These are phyloP conservation scores for Blastobotrys robertii DNA, from an alignment of 805 yeast species.

Conservation along the genomic window DNA sequence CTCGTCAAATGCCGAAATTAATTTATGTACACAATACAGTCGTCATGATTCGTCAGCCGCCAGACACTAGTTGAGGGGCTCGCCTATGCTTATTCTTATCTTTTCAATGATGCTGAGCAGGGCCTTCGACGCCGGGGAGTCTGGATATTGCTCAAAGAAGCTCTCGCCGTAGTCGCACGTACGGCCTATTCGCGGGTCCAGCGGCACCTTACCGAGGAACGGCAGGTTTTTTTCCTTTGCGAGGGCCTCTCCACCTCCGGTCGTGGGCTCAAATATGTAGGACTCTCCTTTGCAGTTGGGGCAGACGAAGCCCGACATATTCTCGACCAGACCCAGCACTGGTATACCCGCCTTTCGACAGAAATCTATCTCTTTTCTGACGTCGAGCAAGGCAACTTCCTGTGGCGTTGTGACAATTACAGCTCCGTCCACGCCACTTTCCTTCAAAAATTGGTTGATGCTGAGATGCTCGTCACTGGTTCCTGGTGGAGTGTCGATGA, in stretches of 20 bases:
- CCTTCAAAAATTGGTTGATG: slow-evolving; percentile 78
- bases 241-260: slow-evolving; percentile 87
- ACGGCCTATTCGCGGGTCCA: slow-evolving; percentile 89
- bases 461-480: slow-evolving; percentile 95
- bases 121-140: slow-evolving; percentile 87
- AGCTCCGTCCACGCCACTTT: slow-evolving; percentile 91
- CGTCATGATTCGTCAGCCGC: no score
- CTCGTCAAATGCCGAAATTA: no score
- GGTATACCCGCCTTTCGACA: slow-evolving; percentile 84
- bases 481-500: slow-evolving; percentile 97
- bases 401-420: slow-evolving; percentile 94
- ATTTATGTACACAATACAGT: no score
- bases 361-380: slow-evolving; percentile 90
- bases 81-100: slow-evolving; percentile 6
- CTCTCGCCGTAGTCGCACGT: slow-evolving; percentile 82
- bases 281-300: slow-evolving; percentile 89
- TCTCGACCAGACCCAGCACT: slow-evolving; percentile 85
- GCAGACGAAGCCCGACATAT: slow-evolving; percentile 98
- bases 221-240: slow-evolving; percentile 72
- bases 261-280: slow-evolving; percentile 84
- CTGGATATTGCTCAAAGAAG: slow-evolving; percentile 70
- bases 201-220: slow-evolving; percentile 85
- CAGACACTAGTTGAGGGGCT: no score
- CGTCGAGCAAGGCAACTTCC: slow-evolving; percentile 91
- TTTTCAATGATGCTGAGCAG: slow-evolving; percentile 62